phyloP scores from a whole-genome alignment of 768 basidiomycete genomes.

The Clathrus columnatus region DNA sequence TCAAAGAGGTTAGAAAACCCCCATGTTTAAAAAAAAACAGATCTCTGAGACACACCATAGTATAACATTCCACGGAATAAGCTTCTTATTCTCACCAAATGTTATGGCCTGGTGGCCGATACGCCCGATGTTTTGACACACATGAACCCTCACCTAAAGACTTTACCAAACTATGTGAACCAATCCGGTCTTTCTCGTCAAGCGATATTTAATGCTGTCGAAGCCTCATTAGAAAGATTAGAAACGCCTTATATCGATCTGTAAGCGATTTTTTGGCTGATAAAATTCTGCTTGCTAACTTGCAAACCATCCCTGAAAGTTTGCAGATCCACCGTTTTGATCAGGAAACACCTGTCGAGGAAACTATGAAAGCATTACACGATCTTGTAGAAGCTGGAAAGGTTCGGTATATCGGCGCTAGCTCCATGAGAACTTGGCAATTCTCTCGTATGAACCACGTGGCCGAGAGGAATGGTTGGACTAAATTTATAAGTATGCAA shows the following conservation, averaged over 20 bases:
- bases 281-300: conserved; percentile 23
- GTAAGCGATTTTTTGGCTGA: background rate
- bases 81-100: conserved; percentile 11
- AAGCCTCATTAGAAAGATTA: conserved; percentile 29
- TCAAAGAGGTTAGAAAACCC: too few relatives aligned
- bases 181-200: conserved; percentile 26
- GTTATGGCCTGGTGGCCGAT: conserved; percentile 14
- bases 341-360: conserved; percentile 26
- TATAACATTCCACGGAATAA: too few relatives aligned
- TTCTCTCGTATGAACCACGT: conserved; percentile 37
- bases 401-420: conserved; percentile 43
- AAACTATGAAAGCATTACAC: conserved; percentile 44
- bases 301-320: background rate
- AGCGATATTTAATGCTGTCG: conserved; percentile 27
- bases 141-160: conserved; percentile 10
- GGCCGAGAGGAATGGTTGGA: conserved; percentile 37
- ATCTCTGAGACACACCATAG: too few relatives aligned
- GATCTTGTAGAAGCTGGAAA: conserved; percentile 40
- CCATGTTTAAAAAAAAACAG: too few relatives aligned
- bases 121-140: conserved; percentile 10
- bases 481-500: conserved; percentile 50
- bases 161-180: conserved; percentile 20
- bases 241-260: conserved; percentile 30
- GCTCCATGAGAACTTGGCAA: conserved; percentile 40
- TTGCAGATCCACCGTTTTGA: conserved; percentile 41